Percentiles rank a stretch among this genome's conserved stretches.
Evolutionary conservation across 805 yeast species (phyloP).

Genomic region (Clavispora vitiphila): DNA sequence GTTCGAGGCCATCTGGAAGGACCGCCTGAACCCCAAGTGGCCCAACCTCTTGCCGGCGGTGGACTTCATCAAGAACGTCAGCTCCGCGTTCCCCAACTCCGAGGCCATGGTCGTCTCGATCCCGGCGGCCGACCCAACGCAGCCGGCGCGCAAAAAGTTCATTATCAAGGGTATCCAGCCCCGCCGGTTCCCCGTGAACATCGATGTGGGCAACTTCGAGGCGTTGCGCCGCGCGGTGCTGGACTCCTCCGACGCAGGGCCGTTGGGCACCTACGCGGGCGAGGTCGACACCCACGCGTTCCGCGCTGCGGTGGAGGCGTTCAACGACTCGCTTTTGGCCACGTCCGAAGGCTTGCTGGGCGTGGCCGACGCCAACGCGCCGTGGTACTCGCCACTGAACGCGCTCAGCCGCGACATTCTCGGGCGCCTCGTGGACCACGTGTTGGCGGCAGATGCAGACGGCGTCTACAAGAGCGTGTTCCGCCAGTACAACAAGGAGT

Average conservation of each 20-base stretch:
- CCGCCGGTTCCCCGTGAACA: slow-evolving; percentile 51
- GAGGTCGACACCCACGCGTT: slow-evolving; percentile 32
- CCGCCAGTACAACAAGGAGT: slow-evolving; percentile 32
- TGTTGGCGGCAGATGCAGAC: slow-evolving; percentile 22
- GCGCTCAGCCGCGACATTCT: slow-evolving; percentile 29
- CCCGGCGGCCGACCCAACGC: slow-evolving; percentile 24
- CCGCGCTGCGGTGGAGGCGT: slow-evolving; percentile 20
- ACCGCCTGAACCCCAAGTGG: slow-evolving; percentile 21
- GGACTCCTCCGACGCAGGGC: slow-evolving; percentile 14
- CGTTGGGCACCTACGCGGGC: slow-evolving; percentile 22
- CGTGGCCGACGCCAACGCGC: slow-evolving; percentile 12
- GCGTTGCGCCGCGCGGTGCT: slow-evolving; percentile 25
- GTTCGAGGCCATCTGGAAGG: slow-evolving; percentile 62
- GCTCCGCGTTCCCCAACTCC: slow-evolving; percentile 80
- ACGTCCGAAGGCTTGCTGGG: slow-evolving; percentile 18
- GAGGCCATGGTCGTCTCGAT: slow-evolving; percentile 87
- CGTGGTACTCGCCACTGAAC: slow-evolving; percentile 25
- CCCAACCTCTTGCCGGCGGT: slow-evolving; percentile 76
- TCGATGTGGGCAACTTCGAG: slow-evolving; percentile 40
- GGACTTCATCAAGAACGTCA: slow-evolving; percentile 92
- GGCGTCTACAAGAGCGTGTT: slow-evolving; percentile 24
- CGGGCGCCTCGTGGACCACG: slow-evolving; percentile 23
- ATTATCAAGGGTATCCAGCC: slow-evolving; percentile 95
- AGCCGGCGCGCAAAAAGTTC: slow-evolving; percentile 63
- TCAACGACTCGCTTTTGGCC: slow-evolving; percentile 20